phyloP scores from a whole-genome alignment of 805 yeast genomes.

The Schwanniomyces occidentalis region DNA sequence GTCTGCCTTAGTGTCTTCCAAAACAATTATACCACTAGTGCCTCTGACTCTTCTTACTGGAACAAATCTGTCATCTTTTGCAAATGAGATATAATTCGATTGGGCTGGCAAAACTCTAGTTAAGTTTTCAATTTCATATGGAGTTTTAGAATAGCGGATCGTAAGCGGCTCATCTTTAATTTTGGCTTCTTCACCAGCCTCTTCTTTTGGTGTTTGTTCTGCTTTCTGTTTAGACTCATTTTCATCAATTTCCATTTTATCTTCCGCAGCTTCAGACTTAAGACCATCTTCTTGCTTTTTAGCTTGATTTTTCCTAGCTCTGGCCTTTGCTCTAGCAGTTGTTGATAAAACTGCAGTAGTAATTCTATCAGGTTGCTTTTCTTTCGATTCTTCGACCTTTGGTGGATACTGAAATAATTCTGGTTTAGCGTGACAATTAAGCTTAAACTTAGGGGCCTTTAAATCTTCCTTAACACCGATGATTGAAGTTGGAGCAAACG shows the following conservation, averaged over 20 bases:
- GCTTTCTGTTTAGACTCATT: slow-evolving; percentile 17
- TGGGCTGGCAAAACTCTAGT: slow-evolving; percentile 90
- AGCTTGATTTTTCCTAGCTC: slow-evolving; percentile 69
- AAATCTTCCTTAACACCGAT: slow-evolving; percentile 80
- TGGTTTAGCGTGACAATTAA: slow-evolving; percentile 79
- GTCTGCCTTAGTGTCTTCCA: slow-evolving; percentile 61
- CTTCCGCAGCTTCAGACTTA: slow-evolving; percentile 35
- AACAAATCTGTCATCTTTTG: slow-evolving; percentile 69
- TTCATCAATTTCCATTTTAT: slow-evolving; percentile 44
- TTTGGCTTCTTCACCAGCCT: slow-evolving; percentile 31
- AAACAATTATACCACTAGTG: slow-evolving; percentile 68
- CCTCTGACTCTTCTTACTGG: slow-evolving; percentile 81
- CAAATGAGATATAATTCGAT: slow-evolving; percentile 76
- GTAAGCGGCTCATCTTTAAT: slow-evolving; percentile 33
- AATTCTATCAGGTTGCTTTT: slow-evolving; percentile 82
- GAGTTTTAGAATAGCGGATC: slow-evolving; percentile 58
- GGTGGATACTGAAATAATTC: slow-evolving; percentile 89
- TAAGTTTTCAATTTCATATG: slow-evolving; percentile 74
- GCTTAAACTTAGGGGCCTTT: slow-evolving; percentile 78
- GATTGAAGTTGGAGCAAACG: slow-evolving; percentile 89
- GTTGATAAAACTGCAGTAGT: slow-evolving; percentile 94
- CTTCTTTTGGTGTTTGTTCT: slow-evolving; percentile 21
- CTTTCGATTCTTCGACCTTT: slow-evolving; percentile 73
- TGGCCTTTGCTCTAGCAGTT: slow-evolving; percentile 89
- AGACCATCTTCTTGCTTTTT: slow-evolving; percentile 54